A percentile compares a stretch with the other conserved stretches of the same genome.
phyloP scores from a whole-genome alignment of 2,329 filamentous ascomycete genomes.

The Ploettnerulaceae sp. region DNA sequence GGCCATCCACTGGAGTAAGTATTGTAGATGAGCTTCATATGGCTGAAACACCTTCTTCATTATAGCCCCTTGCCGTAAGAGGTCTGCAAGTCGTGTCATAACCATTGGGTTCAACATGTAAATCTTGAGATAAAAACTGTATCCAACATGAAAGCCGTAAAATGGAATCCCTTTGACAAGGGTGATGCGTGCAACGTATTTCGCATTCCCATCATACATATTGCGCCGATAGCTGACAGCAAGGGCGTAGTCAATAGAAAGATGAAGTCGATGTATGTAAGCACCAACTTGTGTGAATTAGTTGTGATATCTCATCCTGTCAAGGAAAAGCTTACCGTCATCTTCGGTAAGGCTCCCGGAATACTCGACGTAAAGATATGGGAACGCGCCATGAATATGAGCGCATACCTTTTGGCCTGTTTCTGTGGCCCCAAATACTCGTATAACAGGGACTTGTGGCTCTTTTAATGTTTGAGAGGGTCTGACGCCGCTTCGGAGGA shows the following conservation, averaged over 20 bases:
- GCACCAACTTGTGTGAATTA: slow-evolving; percentile 53
- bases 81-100: slow-evolving; percentile 81
- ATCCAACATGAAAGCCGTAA: slow-evolving; percentile 93
- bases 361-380: slow-evolving; percentile 92
- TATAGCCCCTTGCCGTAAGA: slow-evolving; percentile 82
- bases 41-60: slow-evolving; percentile 82
- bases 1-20: slow-evolving; percentile 93
- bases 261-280: slow-evolving; percentile 73
- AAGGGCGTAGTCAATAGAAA: slow-evolving; percentile 86
- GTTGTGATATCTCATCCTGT: not conserved
- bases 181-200: slow-evolving; percentile 84
- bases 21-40: slow-evolving; percentile 91
- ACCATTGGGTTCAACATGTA: slow-evolving; percentile 85
- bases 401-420: slow-evolving; percentile 94
- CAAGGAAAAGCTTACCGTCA: slow-evolving; percentile 51
- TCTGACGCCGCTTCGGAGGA: slow-evolving; percentile 61
- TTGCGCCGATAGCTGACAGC: slow-evolving; percentile 80
- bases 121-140: slow-evolving; percentile 86
- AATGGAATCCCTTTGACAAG: slow-evolving; percentile 91
- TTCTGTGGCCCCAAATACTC: slow-evolving; percentile 88
- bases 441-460: slow-evolving; percentile 77
- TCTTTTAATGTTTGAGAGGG: slow-evolving; percentile 55
- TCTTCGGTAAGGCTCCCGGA: slow-evolving; percentile 60
- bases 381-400: slow-evolving; percentile 92
- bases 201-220: slow-evolving; percentile 60